A percentile compares a stretch with the other conserved stretches of the same genome.
Conservation (phyloP, 495 filamentous ascomycete genomes). For the Geopyxis carbonaria region DNA sequence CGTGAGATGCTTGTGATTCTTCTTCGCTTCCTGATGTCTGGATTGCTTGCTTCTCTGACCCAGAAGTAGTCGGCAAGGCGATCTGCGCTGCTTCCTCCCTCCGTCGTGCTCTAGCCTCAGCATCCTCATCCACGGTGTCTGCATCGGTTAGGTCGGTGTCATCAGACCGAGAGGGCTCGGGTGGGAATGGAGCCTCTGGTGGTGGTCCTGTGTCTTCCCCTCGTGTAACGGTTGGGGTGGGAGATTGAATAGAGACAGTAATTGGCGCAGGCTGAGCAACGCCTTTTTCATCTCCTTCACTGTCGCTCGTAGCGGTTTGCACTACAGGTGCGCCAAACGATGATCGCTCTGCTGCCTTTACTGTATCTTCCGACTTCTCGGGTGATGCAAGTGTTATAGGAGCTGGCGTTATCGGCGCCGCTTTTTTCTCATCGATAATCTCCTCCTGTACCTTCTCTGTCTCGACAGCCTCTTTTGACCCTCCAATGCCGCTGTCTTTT, state of each 20-base stretch:
- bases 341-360: too few relatives aligned
- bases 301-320: too few relatives aligned
- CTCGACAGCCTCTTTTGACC: conserved; percentile 13
- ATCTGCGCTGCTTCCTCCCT: background rate
- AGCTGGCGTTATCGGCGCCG: too few relatives aligned
- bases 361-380: too few relatives aligned
- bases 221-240: conserved; percentile 15
- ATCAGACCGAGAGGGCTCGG: conserved; percentile 5
- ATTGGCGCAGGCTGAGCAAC: background rate
- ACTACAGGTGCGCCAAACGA: too few relatives aligned
- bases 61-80: background rate
- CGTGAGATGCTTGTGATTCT: background rate
- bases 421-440: background rate
- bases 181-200: conserved; percentile 4
- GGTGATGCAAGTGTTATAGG: too few relatives aligned
- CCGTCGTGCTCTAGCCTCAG: conserved; percentile 2
- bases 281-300: too few relatives aligned
- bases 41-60: conserved; percentile 1
- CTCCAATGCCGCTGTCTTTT: conserved; percentile 14
- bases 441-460: conserved; percentile 12
- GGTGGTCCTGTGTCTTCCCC: conserved; percentile 9
- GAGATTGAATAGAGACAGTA: conserved; percentile 17
- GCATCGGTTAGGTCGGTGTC: conserved; percentile 19
- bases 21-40: conserved; percentile 2
- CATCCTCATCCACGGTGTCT: conserved; percentile 6